Base-by-base conservation (phyloP, 768 basidiomycete genomes). In the Pholiota microspora region DNA sequence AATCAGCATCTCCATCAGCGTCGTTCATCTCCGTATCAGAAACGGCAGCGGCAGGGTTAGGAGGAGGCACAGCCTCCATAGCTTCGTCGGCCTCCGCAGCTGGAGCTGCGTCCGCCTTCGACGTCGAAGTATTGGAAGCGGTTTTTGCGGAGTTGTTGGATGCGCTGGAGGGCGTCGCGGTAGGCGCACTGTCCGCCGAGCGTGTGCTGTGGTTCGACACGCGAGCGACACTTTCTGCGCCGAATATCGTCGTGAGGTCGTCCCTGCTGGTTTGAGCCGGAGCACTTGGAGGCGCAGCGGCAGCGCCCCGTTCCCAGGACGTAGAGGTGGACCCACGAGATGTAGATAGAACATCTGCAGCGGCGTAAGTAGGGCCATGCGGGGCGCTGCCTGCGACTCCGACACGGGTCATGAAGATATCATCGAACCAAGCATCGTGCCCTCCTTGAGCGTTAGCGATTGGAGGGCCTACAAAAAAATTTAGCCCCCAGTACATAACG, bases 231-330 rank as follows among this genome's bases (percentile, higher is more conserved):
- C 18, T 51, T 28, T 42, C 38, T 13, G 51, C 51, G 29, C 51
- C 51, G 38, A 51, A 51, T 8, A 51, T 51, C 8, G 51, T 51
- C 10, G 38, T 34, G 13, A 51, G 40, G 12, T 51, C 51, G 28
- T 51, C 51, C 40, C 40, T 51, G 51, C 51, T 51, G 0, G 51
- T 42, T 2, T n/a, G n/a, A n/a, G n/a, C n/a, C n/a, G n/a, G n/a
- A n/a, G n/a, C n/a, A n/a, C n/a, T n/a, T n/a, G n/a, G n/a, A n/a
- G 51, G 27, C 1, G 40, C 51, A 5, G 51, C 40, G 8, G 23
- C 32, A 1, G 23, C 18, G 15, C 10, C 29, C 6, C 32, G 46
- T 16, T 29, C 25, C 29, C n/a, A 34, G n/a, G 16, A 34, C 8
- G 29, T n/a, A 35, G 45, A 23, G 36, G 50, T 29, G 9, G 36